Base-by-base conservation (phyloP, 1,139 yeast genomes). In the Ogataea hybrid region DNA sequence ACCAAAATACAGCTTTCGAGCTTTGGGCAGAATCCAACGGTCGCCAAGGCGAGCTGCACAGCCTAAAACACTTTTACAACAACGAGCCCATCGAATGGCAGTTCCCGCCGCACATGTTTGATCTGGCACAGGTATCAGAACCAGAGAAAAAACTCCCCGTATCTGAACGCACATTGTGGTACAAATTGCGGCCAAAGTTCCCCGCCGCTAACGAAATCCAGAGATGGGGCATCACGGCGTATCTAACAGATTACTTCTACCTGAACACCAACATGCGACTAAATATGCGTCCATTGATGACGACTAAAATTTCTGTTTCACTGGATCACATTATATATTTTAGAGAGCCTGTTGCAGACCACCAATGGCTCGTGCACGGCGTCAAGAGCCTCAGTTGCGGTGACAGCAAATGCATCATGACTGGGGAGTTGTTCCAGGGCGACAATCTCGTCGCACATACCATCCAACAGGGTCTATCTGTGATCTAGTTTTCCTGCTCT, bases 291-390 rank as follows among this genome's bases (percentile, higher is more conserved):
- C 68, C 68, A 14, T 54, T 69, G 52, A 64, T 64, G 44, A 67
- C 72, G 14, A 67, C 75, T 11, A 59, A 63, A 14, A 63, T 72
- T 60, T 75, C 81, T 32, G 83, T 81, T 8, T 78, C 85, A 12
- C 63, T 84, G 51, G 90, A 83, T 54, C 89, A 84, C 57, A 65
- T 79, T 0, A 72, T 85, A 16, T 82, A 82, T 59, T 82, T 84
- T 65, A 89, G 83, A 53, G 68, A 68, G 32, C 79, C 74, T 45
- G 68, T 77, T 46, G 73, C 72, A 45, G 71, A 16, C 31, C 6
- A 75, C 37, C 67, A 76, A 25, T 82, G 83, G 81, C 62, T 78
- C 58, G 68, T 72, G 12, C 72, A 75, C 43, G 69, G 75, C 37
- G 67, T 77, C 34, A 67, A 67, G 42, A 73, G 77, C 25, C 63